Evolutionary conservation across 352 stramenopile species (phyloP).

Genomic region (Phytophthora rubi): DNA sequence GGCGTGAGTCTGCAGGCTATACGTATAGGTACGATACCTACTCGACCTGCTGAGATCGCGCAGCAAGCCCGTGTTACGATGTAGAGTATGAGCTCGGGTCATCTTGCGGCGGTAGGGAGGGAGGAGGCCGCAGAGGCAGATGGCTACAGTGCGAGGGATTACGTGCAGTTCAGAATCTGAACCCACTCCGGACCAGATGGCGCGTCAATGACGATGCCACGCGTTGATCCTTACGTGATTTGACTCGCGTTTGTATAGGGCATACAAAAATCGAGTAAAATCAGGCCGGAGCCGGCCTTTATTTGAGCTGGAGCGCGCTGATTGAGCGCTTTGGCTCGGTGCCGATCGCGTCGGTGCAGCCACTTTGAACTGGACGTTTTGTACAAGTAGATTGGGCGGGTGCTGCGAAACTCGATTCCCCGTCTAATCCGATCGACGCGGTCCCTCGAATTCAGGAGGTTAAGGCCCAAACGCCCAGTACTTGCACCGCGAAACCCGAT

Average conservation of each 20-base stretch:
- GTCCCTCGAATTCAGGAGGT: background rate
- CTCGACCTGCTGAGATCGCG: background rate
- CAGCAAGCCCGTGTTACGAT: background rate
- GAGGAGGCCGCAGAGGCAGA: background rate
- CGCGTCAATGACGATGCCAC: constrained; percentile 17
- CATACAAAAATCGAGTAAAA: constrained; percentile 36
- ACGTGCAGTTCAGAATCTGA: constrained; percentile 7
- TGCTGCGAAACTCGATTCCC: constrained; percentile 1
- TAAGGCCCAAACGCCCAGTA: background rate
- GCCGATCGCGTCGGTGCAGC: constrained; percentile 20
- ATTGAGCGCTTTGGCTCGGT: constrained; percentile 36
- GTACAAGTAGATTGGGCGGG: background rate
- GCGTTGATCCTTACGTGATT: constrained; percentile 19
- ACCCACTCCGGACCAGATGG: constrained; percentile 26
- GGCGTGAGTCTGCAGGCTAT: background rate
- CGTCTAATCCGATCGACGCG: background rate
- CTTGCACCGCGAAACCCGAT: constrained; percentile 3
- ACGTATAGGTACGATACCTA: background rate
- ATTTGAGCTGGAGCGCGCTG: constrained; percentile 34
- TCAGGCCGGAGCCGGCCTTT: constrained; percentile 23
- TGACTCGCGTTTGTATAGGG: background rate
- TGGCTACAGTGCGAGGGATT: background rate
- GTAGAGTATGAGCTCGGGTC: background rate
- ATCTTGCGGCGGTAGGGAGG: background rate
- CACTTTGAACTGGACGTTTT: constrained; percentile 35